Base-by-base conservation (phyloP, 108 stramenopile species). In the Conticribra weissflogii region DNA sequence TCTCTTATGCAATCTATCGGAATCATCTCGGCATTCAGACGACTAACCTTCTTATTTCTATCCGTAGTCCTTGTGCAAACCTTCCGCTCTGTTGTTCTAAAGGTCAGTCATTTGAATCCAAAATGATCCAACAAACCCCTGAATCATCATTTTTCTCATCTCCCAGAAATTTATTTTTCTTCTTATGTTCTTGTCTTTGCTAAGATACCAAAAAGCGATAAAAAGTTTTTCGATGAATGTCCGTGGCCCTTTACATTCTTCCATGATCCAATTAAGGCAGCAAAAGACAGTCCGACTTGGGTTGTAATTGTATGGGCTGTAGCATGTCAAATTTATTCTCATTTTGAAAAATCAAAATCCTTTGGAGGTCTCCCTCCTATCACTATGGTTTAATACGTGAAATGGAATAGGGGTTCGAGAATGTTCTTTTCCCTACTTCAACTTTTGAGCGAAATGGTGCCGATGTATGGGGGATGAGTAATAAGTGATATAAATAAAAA, bases 231-330 rank as follows among this genome's bases (percentile, higher is more conserved):
- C 30, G 75, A 83, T 56, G 67, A 75, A 65, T 86, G 85, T 31
- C 85, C 85, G 15, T 86, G 85, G 85, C 85, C 85, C 22, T 86
- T 86, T 60, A 83, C 82, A 12, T 81, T 83, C 36, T 83, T 81
- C 47, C 85, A 86, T 54, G 81, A 80, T 67, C 78, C 78, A 3
- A 70, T 54, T 18, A 68, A 79, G 62, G 72, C 72, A 21, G 32
- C 81, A 19, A 79, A 71, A 60, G 81, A 82, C 71, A 46, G 70
- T 52, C 60, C 76, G 18, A 85, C 84, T 23, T 79, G 74, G 60
- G 47, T 66, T 2, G 55, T 72, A 15, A n/a, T 81, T 46, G 36
- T 60, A 18, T 83, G 77, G 74, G 48, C 53, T 19, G 51, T 21
- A 14, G 24, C 79, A 5, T 83, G 76, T 46, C 59, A 66, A 19